A percentile compares a stretch with the other conserved stretches of the same genome.
These are phyloP conservation scores for Solanum appendiculatum DNA, from an alignment of 257 asterid genomes.

Conservation along the genomic window DNA sequence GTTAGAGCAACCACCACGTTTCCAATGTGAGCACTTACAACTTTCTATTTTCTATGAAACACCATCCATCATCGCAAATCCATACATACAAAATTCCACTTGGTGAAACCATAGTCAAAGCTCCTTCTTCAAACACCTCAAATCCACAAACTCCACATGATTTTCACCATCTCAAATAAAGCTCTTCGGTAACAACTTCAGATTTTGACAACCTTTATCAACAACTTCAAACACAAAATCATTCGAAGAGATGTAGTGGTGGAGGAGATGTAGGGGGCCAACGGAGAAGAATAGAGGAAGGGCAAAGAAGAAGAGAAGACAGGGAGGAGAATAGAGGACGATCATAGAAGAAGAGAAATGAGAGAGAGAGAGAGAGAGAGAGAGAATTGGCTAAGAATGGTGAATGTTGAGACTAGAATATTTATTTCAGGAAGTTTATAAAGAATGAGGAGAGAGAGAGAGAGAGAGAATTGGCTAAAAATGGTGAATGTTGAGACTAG, in stretches of 20 bases:
- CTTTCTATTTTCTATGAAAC: not conserved
- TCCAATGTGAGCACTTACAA: not conserved
- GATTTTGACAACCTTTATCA: not conserved
- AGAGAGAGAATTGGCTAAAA: not conserved
- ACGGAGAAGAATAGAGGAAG: not conserved
- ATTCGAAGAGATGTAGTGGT: not conserved
- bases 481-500: not conserved
- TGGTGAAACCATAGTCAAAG: not conserved
- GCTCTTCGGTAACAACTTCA: not conserved
- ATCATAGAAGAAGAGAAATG: not conserved
- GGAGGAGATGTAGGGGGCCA: not conserved
- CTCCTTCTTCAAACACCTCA: not conserved
- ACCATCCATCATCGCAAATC: not conserved
- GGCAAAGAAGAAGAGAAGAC: not conserved
- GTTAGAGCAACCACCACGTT: not conserved
- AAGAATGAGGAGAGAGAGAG: not conserved
- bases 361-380: too few species aligned
- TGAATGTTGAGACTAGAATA: too few species aligned
- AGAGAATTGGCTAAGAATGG: too few species aligned
- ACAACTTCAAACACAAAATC: not conserved
- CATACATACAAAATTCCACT: not conserved
- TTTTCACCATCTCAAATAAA: not conserved
- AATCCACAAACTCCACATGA: not conserved
- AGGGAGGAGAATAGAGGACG: not conserved
- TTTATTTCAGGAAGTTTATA: too few species aligned